phyloP scores from a whole-genome alignment of 306 rosid species.

The Ochetophila trinervis region DNA sequence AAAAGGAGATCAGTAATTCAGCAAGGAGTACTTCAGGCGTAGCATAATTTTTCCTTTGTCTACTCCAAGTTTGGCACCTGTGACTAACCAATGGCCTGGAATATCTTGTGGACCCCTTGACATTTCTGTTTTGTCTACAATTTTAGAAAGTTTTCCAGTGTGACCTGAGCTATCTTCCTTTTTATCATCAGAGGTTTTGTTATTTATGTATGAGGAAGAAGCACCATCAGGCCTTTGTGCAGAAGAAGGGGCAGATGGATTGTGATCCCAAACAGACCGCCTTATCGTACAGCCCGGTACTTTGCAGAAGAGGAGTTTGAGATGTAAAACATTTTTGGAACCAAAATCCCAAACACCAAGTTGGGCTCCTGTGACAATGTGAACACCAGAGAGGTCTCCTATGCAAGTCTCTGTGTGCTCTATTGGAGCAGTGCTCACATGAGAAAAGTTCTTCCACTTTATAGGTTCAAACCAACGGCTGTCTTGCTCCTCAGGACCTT shows the following conservation, averaged over 20 bases:
- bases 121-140: conserved; percentile 92
- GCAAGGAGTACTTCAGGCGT: conserved; percentile 80
- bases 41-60: conserved; percentile 89
- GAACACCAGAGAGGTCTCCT: conserved; percentile 96
- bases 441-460: conserved; percentile 99
- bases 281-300: conserved; percentile 96
- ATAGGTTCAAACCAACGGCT: conserved; percentile 99
- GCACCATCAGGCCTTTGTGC: conserved; percentile 57
- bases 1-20: conserved; percentile 66
- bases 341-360: conserved; percentile 99
- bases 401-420: conserved; percentile 81
- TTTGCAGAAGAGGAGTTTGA: conserved; percentile 88
- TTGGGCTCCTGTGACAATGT: conserved; percentile 95
- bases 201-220: conserved; percentile 58
- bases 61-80: conserved; percentile 98
- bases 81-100: conserved; percentile 99
- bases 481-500: conserved; percentile 99
- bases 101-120: conserved; percentile 92
- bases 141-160: conserved; percentile 71
- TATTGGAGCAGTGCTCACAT: conserved; percentile 97
- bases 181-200: conserved; percentile 61
- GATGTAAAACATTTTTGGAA: conserved; percentile 85
- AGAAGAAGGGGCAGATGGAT: conserved; percentile 48
- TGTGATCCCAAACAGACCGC: conserved; percentile 97
- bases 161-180: conserved; percentile 65